Conservation (phyloP, 2,329 filamentous ascomycete species). For the Trichoderma koningiopsis region DNA sequence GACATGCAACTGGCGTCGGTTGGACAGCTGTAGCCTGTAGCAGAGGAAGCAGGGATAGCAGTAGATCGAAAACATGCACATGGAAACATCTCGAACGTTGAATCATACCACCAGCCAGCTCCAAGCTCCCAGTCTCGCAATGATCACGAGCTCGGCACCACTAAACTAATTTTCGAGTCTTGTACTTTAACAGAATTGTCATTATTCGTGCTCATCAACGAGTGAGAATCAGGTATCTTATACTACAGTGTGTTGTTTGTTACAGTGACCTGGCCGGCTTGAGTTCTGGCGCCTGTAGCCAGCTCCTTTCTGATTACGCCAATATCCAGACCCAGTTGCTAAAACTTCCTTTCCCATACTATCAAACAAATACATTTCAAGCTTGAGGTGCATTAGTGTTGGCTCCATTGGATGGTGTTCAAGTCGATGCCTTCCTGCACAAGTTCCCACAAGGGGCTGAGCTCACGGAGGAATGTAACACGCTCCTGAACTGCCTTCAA, state of each 20-base stretch:
- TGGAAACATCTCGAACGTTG: not conserved
- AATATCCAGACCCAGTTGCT: constrained; percentile 3
- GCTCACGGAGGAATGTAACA: constrained; percentile 88
- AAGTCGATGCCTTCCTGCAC: constrained; percentile 96
- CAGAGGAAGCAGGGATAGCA: not conserved
- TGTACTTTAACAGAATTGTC: constrained; percentile 6
- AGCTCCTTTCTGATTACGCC: constrained; percentile 16
- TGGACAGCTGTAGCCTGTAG: not conserved
- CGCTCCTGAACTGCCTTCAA: constrained; percentile 89
- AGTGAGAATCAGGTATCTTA: constrained; percentile 29
- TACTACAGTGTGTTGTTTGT: constrained; percentile 37
- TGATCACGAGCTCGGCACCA: not conserved
- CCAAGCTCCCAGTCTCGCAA: not conserved
- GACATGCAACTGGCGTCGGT: not conserved
- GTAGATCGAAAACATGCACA: not conserved
- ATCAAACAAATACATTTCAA: not conserved
- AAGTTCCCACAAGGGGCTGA: constrained; percentile 95
- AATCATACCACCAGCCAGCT: not conserved
- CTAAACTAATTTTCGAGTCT: not conserved
- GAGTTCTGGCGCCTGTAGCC: constrained; percentile 27
- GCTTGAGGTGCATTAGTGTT: constrained; percentile 64
- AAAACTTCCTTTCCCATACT: not conserved
- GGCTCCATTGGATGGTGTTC: constrained; percentile 97
- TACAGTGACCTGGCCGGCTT: constrained; percentile 35
- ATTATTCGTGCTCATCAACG: constrained; percentile 26